Evolutionary conservation across 2,329 filamentous ascomycete species (phyloP), one percentile per base, ranked within the genome.

Genomic region (Phaeomoniella chlamydospora): DNA sequence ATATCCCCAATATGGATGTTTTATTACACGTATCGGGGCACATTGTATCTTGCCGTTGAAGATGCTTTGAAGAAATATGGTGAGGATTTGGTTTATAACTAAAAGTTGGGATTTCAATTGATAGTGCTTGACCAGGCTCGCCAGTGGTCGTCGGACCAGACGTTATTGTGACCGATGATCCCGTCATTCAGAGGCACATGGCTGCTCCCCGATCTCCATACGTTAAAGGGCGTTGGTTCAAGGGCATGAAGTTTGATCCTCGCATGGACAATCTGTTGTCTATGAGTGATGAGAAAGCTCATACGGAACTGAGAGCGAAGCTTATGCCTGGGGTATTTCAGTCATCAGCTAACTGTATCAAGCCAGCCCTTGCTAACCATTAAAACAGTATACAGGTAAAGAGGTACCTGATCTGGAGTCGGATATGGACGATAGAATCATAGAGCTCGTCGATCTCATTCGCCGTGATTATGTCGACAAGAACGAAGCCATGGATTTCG

Each of bases 201-300:
- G 37, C 15, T 14, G 39, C 37, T 31, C 31, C 35, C 5, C 36
- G 37, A 15, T 42, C 40, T 10, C 19, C 16, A 11, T 42, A 15
- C 26, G 31, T 15, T 6, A 17, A 26, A 29, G 31, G 34, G 14
- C 17, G 26, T 33, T 43, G 37, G 41, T 43, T 39, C 15, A 29
- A 40, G 13, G 34, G 33, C 17, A 37, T 37, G 18, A 33, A 30
- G 29, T 31, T 43, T 5, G 40, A 42, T 35, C 33, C 34, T 3
- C 31, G 33, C 22, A 34, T 37, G 33, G 38, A 43, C 19, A 41
- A 40, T 31, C 13, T 37, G n/a, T 29, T 44, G 19, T 44, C 37
- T 18, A 31, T 38, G 19, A 31, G 32, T n/a, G 37, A 44, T 17
- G 40, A 44, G 17, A 39, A 31, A 15, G 15, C 15, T 15, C 39